Base-by-base conservation (phyloP, 805 yeast genomes). In the Starmera amethionina region DNA sequence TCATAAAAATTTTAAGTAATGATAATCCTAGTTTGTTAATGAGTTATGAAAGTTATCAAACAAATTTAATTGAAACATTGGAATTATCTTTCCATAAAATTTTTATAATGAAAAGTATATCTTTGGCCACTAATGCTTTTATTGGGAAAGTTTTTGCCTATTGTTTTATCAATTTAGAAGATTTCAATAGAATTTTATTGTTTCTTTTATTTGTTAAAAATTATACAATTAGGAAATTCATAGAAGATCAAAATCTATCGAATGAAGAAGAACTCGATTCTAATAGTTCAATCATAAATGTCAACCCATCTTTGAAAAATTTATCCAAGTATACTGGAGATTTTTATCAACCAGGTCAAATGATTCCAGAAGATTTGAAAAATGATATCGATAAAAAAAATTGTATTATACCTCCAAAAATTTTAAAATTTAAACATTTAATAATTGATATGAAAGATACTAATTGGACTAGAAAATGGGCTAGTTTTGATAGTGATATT, bases 81-180 rank as follows among this genome's bases (percentile, higher is more conserved):
- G 36, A 30, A 7, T 36, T 25, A 5, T 35, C 33, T 9, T 36
- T 40, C 11, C 27, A 16, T 7, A 40, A 22, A 29, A 7, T 40
- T 4, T 34, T 39, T 12, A 13, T 25, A 7, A 19, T 39, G 37
- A 39, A 39, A 30, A 34, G n/a, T 10, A 30, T 40, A 6, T 15
- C 42, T 28, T 28, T 39, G 32, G 31, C 42, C 3, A 11, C 29
- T 12, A 31, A 19, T 8, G 49, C 50, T 2, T 78, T 79, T 45
- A 64, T 75, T 19, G 85, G 85, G 1, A 79, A 79, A 54, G 65
- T 75, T 3, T 77, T 78, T 58, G 80, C 82, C 1, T 68, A 68
- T 50, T 52, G 73, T 11, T 79, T 69, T 44, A 67, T 72, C 48
- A 54, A 67, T 40, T 49, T 79, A 4, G 72, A 73, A 1, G 57